Conservation (phyloP, 257 asterid species). For the Echium plantagineum region DNA sequence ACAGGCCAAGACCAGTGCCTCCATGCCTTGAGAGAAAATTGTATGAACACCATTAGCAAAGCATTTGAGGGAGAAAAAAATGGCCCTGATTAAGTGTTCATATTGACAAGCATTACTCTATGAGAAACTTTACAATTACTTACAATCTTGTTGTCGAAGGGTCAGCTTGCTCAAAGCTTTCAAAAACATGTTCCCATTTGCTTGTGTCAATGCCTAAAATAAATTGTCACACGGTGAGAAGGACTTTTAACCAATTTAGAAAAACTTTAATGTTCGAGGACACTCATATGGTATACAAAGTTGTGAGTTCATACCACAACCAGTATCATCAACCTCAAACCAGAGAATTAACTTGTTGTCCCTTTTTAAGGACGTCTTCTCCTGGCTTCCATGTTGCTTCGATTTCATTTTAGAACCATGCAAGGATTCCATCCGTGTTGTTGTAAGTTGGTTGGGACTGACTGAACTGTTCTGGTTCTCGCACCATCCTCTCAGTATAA, state of each 20-base stretch:
- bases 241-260: background rate
- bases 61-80: background rate
- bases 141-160: conserved; percentile 93
- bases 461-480: conserved; percentile 33
- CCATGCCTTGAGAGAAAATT: conserved; percentile 57
- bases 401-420: conserved; percentile 32
- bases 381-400: conserved; percentile 31
- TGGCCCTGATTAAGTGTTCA: background rate
- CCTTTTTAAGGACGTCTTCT: conserved; percentile 34
- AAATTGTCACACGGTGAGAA: background rate
- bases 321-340: conserved; percentile 91
- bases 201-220: conserved; percentile 64
- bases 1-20: conserved; percentile 93
- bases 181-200: conserved; percentile 96
- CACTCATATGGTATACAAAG: background rate
- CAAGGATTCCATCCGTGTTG: conserved; percentile 32
- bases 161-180: conserved; percentile 96
- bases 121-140: conserved; percentile 18
- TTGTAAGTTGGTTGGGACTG: conserved; percentile 16
- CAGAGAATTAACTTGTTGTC: conserved; percentile 54
- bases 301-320: conserved; percentile 57
- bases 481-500: conserved; percentile 82
- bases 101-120: background rate
- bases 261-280: background rate
- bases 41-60: background rate